Conservation (phyloP, 139 green algal species). For the Chlorella vulgaris region DNA sequence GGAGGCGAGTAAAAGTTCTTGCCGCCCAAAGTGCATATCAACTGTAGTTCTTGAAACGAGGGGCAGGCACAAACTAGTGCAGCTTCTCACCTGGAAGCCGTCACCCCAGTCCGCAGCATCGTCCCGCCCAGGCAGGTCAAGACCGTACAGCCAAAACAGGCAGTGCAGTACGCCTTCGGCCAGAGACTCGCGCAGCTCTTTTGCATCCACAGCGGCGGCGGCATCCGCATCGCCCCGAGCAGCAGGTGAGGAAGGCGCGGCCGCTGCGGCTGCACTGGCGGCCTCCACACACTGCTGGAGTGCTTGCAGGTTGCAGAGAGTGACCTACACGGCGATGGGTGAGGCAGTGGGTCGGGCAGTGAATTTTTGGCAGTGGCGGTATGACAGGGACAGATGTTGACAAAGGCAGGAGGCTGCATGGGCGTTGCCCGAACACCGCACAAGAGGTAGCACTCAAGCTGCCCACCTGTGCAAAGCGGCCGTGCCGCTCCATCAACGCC, state of each 20-base stretch:
- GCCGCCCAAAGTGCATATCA: too few species aligned
- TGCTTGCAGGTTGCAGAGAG: too few species aligned
- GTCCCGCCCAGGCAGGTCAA: conserved; percentile 8
- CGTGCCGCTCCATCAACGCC: conserved; percentile 16
- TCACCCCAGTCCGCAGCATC: conserved; percentile 21
- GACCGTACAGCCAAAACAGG: conserved; percentile 24
- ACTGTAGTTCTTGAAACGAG: too few species aligned
- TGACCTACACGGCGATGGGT: too few species aligned
- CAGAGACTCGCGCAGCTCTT: conserved; percentile 1
- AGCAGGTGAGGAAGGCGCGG: not conserved
- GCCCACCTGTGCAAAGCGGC: conserved; percentile 17
- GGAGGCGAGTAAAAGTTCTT: too few species aligned
- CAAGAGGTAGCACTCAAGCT: too few species aligned
- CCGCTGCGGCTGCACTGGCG: not conserved
- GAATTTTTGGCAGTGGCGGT: too few species aligned
- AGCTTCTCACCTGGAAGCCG: conserved; percentile 3
- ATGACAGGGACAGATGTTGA: too few species aligned
- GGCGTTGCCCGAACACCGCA: too few species aligned
- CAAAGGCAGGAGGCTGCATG: too few species aligned
- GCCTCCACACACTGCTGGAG: too few species aligned
- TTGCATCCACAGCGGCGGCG: not conserved
- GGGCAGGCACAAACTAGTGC: not conserved
- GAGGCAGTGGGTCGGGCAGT: too few species aligned
- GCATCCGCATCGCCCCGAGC: not conserved
- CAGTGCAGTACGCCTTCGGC: conserved; percentile 10